Evolutionary conservation across 495 filamentous ascomycete species (phyloP).

Genomic region (Penicillium lagena): DNA sequence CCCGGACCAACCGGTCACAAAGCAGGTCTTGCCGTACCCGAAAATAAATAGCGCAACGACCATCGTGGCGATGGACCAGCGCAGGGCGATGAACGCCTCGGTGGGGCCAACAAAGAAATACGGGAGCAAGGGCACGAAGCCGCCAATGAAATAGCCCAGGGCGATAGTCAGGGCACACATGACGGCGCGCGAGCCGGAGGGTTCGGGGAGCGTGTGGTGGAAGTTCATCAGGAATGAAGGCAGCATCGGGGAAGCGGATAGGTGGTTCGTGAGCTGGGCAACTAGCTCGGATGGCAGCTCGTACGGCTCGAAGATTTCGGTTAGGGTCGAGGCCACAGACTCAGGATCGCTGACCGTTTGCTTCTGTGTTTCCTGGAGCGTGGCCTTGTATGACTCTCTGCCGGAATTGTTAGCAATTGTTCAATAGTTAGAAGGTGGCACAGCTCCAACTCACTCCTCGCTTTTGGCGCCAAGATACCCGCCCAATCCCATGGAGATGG

Average conservation of each 20-base stretch:
- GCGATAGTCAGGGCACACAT: conserved; percentile 62
- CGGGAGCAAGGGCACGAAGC: conserved; percentile 65
- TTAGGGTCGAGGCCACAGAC: conserved; percentile 32
- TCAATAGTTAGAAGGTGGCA: background rate
- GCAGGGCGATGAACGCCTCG: conserved; percentile 54
- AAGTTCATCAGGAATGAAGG: conserved; percentile 53
- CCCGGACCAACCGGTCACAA: conserved; percentile 32
- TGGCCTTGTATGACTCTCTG: conserved; percentile 49
- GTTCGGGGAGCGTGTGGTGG: conserved; percentile 46
- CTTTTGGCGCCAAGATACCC: conserved; percentile 63
- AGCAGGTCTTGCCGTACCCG: conserved; percentile 65
- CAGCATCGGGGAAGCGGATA: conserved; percentile 42
- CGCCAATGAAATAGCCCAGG: conserved; percentile 67
- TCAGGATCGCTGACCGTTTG: conserved; percentile 32
- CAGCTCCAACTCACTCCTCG: conserved; percentile 45
- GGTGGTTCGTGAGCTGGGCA: conserved; percentile 37
- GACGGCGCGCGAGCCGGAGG: conserved; percentile 44
- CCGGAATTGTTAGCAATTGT: background rate
- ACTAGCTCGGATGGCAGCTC: conserved; percentile 42
- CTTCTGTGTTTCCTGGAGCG: conserved; percentile 36
- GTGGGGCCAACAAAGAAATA: conserved; percentile 61
- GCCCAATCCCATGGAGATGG: conserved; percentile 54
- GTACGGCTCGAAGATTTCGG: conserved; percentile 49
- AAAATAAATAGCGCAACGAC: conserved; percentile 64
- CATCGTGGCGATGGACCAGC: conserved; percentile 66